These are phyloP conservation scores for Ricinus communis DNA, from an alignment of 345 rosid genomes.

Conservation along the genomic window DNA sequence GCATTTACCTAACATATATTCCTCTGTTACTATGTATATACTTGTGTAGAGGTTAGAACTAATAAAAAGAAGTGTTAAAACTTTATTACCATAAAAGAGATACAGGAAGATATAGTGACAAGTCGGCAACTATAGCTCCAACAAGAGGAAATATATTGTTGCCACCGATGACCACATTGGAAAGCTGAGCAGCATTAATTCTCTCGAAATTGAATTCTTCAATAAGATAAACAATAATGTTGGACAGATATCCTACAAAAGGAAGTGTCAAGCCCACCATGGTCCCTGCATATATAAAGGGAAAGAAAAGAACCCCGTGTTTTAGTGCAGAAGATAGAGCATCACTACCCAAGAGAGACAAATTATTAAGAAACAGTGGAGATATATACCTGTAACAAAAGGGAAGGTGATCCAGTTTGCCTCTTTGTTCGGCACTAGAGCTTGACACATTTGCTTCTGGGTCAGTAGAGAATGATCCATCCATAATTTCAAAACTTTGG, in stretches of 20 bases:
- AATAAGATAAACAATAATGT: constrained; percentile 36
- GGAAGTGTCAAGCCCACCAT: constrained; percentile 38
- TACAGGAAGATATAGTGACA: constrained; percentile 5
- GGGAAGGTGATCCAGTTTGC: constrained; percentile 58
- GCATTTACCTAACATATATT: too few relatives aligned
- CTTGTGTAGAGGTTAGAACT: too few relatives aligned
- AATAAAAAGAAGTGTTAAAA: too few relatives aligned
- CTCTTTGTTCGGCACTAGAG: constrained; percentile 12
- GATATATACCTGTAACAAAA: constrained; percentile 54
- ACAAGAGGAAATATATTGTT: constrained; percentile 18
- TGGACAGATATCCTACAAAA: constrained; percentile 36
- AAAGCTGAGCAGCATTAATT: constrained; percentile 35
- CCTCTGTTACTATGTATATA: too few relatives aligned
- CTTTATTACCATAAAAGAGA: constrained; percentile 12
- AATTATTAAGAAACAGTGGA: too few relatives aligned
- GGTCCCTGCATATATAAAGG: constrained; percentile 31
- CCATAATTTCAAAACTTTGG: too few relatives aligned
- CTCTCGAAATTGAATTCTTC: constrained; percentile 26
- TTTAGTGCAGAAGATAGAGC: background rate
- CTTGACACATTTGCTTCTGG: background rate
- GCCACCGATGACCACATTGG: constrained; percentile 26
- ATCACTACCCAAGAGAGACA: too few relatives aligned
- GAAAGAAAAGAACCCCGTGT: background rate
- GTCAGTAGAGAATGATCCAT: too few relatives aligned
- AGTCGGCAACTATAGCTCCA: constrained; percentile 25